Base-by-base conservation (phyloP, 345 rosid genomes). In the Linum usitatissimum region DNA sequence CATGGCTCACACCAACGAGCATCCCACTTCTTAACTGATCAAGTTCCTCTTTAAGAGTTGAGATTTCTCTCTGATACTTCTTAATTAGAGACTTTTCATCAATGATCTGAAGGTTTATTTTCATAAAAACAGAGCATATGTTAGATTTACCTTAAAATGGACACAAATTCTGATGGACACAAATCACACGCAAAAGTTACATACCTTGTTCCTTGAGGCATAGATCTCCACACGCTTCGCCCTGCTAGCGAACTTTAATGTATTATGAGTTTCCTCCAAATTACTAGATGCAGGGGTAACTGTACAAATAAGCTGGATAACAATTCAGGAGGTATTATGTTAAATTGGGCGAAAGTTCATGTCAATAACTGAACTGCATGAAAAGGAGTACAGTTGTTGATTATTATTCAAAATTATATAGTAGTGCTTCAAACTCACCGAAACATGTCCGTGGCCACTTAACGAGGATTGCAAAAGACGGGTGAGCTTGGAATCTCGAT, bases 241-340 rank as follows among this genome's bases (percentile, higher is more conserved):
- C 78, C 99, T 80, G 78, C 88, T 90, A 64, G 99, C 99, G 68
- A 94, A 94, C 80, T 94, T 94, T 74, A 90, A 66, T n/a, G 99
- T 94, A 69, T 94, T 94, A 67, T 94, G 99, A 55, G 99, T 94
- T 81, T 94, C 99, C 75, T 94, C 99, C 85, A 79, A 71, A 74
- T 77, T 94, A 76, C 99, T 90, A 15, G 99, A 94, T 31, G 99
- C 96, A 63, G 99, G 99, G 70, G 99, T 94, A 42, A 94, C 85
- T 17, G 97, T 94, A 72, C 99, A 94, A 69, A 94, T 94, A 70
- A 94, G 99, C 99, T 94, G 85, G 36, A 58, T 66, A 30, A 57
- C 28, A 66, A 68, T 17, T 69, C 63, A 51, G 20, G 30, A 53
- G 18, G 34, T 19, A 73, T 68, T 64, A 65, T 55, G 38, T 14